A percentile compares a stretch with the other conserved stretches of the same genome.
Evolutionary conservation across 352 stramenopile genomes (phyloP).

Genomic region (Saprolegnia diclina): DNA sequence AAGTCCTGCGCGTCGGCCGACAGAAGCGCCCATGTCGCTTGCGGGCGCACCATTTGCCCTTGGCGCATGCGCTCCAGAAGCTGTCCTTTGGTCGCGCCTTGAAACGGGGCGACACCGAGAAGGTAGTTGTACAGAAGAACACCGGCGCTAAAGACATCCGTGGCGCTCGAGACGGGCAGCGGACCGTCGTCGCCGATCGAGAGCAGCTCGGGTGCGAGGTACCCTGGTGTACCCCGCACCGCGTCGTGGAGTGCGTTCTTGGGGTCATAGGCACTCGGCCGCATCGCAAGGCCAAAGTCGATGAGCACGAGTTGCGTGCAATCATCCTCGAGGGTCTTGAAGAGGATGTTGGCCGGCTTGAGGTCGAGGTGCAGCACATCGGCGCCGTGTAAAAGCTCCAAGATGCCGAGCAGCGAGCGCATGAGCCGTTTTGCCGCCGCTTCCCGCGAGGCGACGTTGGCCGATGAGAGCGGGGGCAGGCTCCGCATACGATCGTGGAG

Average conservation of each 20-base stretch:
- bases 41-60: constrained; percentile 19
- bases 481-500: constrained; percentile 1
- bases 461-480: background rate
- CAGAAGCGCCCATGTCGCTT: constrained; percentile 4
- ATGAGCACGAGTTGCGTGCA: constrained; percentile 53
- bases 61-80: constrained; percentile 35
- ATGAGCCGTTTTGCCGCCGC: background rate
- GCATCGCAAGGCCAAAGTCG: constrained; percentile 63
- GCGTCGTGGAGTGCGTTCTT: constrained; percentile 32
- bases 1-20: constrained; percentile 2
- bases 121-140: constrained; percentile 65
- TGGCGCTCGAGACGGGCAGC: constrained; percentile 45
- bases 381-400: constrained; percentile 52
- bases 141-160: constrained; percentile 71
- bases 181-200: background rate
- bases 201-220: constrained; percentile 65
- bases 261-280: constrained; percentile 34
- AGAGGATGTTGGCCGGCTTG: constrained; percentile 77
- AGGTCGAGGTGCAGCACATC: constrained; percentile 69
- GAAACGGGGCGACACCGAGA: constrained; percentile 59
- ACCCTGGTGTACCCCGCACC: constrained; percentile 67
- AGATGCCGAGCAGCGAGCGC: background rate
- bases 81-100: constrained; percentile 44
- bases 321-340: constrained; percentile 44
- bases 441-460: background rate